A percentile compares a stretch with the other conserved stretches of the same genome.
Conservation (phyloP, 805 yeast species). For the Myxozyma kluyveri region DNA sequence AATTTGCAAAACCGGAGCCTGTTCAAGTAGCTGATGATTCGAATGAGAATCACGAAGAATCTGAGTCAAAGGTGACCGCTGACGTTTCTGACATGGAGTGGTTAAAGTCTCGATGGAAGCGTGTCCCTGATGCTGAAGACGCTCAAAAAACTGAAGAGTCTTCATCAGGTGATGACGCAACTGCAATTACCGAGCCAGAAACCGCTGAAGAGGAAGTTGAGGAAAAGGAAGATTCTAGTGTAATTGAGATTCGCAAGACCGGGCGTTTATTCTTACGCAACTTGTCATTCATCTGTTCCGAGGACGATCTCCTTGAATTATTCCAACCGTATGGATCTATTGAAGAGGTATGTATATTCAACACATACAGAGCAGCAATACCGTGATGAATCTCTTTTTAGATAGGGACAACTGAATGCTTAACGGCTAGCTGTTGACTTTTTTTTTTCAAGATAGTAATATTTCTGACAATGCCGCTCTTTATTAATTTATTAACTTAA, state of each 20-base stretch:
- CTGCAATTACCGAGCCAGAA: not conserved
- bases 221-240: slow-evolving; percentile 17
- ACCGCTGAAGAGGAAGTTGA: slow-evolving; percentile 10
- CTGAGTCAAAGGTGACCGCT: slow-evolving; percentile 35
- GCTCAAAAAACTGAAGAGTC: not conserved
- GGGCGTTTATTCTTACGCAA: slow-evolving; percentile 88
- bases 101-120: slow-evolving; percentile 28
- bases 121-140: slow-evolving; percentile 16
- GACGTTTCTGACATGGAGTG: slow-evolving; percentile 31
- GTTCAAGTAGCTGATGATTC: not conserved
- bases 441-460: slow-evolving; percentile 28
- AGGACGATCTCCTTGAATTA: slow-evolving; percentile 66
- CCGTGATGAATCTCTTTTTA: slow-evolving; percentile 26
- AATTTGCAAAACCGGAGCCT: slow-evolving; percentile 10
- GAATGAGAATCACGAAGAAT: slow-evolving; percentile 29
- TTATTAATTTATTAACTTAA: not conserved
- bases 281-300: slow-evolving; percentile 73
- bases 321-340: slow-evolving; percentile 68
- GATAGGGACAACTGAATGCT: slow-evolving; percentile 35
- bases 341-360: slow-evolving; percentile 50
- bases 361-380: not conserved
- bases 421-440: slow-evolving; percentile 30
- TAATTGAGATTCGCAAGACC: slow-evolving; percentile 51
- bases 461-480: slow-evolving; percentile 23
- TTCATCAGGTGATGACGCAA: not conserved